These are phyloP conservation scores for Tuber indicum DNA, from an alignment of 495 filamentous ascomycete genomes.

Conservation along the genomic window DNA sequence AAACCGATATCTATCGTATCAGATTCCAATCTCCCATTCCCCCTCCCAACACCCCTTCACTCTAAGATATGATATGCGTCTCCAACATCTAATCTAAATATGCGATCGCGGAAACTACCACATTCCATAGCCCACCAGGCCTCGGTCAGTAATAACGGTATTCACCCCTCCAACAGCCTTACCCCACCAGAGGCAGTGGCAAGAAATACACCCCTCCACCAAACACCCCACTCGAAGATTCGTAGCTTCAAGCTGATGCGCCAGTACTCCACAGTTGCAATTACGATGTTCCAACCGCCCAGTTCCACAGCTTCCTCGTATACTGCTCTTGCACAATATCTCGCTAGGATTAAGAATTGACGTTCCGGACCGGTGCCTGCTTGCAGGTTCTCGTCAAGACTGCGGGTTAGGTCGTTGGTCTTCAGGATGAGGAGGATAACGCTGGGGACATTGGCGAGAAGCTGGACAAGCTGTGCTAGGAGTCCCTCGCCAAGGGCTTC, in stretches of 20 bases:
- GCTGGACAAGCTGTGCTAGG: conserved; percentile 75
- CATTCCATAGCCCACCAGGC: background rate
- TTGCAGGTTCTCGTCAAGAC: conserved; percentile 87
- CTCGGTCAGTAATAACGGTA: background rate
- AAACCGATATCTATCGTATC: background rate
- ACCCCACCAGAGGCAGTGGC: conserved; percentile 15
- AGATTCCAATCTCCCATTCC: background rate
- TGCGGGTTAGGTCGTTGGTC: conserved; percentile 94
- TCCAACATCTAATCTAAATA: background rate
- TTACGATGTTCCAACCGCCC: conserved; percentile 52
- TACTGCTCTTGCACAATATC: conserved; percentile 83
- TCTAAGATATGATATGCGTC: background rate
- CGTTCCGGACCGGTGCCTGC: conserved; percentile 81
- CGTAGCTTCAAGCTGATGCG: conserved; percentile 60
- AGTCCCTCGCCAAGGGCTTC: conserved; percentile 75
- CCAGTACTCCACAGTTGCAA: conserved; percentile 55
- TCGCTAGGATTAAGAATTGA: conserved; percentile 86
- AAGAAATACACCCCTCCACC: conserved; percentile 46
- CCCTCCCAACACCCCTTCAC: background rate
- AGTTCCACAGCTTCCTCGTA: conserved; percentile 78
- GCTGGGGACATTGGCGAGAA: conserved; percentile 80
- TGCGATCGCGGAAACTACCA: background rate
- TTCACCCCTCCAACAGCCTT: conserved; percentile 13
- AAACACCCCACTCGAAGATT: conserved; percentile 54
- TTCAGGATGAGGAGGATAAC: conserved; percentile 95